Percentiles rank a stretch among this genome's conserved stretches.
These are phyloP conservation scores for Yarrowia galli DNA, from an alignment of 1,139 yeast species.

Conservation along the genomic window DNA sequence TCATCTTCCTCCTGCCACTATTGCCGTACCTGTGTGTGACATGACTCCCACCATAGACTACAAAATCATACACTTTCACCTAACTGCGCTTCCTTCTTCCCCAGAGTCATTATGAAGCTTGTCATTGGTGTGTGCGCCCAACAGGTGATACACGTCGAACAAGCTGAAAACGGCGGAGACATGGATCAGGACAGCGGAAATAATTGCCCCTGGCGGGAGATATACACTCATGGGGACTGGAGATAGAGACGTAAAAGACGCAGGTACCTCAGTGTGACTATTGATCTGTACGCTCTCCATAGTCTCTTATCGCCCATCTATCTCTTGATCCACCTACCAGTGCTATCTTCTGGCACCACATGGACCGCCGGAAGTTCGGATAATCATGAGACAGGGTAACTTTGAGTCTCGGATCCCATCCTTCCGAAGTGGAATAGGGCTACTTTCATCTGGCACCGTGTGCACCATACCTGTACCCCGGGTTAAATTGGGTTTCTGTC, in stretches of 20 bases:
- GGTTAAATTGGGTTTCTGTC: slow-evolving; percentile 16
- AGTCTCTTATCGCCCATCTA: background rate
- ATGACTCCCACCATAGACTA: slow-evolving; percentile 3
- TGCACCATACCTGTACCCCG: slow-evolving; percentile 36
- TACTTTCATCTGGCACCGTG: background rate
- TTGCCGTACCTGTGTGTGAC: background rate
- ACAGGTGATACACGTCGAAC: slow-evolving; percentile 9
- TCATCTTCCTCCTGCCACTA: background rate
- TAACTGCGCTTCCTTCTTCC: slow-evolving; percentile 19
- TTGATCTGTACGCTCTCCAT: too few species aligned
- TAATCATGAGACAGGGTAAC: slow-evolving; percentile 36
- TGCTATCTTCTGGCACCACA: slow-evolving; percentile 5
- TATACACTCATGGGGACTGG: background rate
- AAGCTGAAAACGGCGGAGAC: too few species aligned
- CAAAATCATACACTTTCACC: background rate
- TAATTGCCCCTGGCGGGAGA: background rate
- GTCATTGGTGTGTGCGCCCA: slow-evolving; percentile 35
- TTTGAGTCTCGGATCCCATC: slow-evolving; percentile 28
- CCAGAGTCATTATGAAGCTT: slow-evolving; percentile 37
- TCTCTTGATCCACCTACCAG: background rate
- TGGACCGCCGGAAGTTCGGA: slow-evolving; percentile 31
- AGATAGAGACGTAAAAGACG: background rate
- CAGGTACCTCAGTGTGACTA: background rate
- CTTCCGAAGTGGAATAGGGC: slow-evolving; percentile 37
- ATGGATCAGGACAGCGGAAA: background rate